Percentiles rank a stretch among this genome's conserved stretches.
These are phyloP conservation scores for Mycosphaerella arachidis DNA, from an alignment of 2,329 filamentous ascomycete species.

Conservation along the genomic window DNA sequence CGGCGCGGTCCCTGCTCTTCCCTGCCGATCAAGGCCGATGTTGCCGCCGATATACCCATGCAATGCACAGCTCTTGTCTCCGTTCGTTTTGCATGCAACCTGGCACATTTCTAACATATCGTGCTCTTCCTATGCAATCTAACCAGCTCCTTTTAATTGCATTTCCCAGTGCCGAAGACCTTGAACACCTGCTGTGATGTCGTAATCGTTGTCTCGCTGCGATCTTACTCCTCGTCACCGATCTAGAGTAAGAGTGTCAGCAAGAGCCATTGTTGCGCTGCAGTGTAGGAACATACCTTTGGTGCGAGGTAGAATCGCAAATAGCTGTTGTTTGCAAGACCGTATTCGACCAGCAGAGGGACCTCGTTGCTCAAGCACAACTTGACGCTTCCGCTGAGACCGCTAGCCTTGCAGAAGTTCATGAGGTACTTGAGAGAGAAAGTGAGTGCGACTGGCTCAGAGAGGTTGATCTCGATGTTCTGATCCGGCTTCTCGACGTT, in stretches of 20 bases:
- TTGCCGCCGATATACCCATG: not conserved
- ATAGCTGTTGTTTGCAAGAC: conserved; percentile 74
- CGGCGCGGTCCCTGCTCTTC: not conserved
- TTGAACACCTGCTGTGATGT: not conserved
- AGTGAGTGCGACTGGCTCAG: conserved; percentile 86
- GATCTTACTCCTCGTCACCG: conserved; percentile 58
- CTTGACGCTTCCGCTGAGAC: conserved; percentile 75
- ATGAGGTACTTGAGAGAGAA: conserved; percentile 99
- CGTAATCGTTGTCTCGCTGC: not conserved
- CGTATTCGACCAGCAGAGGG: conserved; percentile 91
- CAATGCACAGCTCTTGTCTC: not conserved
- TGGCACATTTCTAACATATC: conserved; percentile 2
- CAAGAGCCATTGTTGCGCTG: conserved; percentile 5
- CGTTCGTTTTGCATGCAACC: conserved; percentile 3
- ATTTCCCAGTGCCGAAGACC: not conserved
- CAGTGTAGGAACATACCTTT: conserved; percentile 61
- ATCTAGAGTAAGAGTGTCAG: conserved; percentile 51
- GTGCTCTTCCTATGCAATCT: not conserved
- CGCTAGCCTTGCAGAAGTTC: conserved; percentile 98
- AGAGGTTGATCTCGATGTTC: conserved; percentile 84
- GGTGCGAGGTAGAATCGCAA: conserved; percentile 96
- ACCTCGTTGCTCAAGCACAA: conserved; percentile 95
- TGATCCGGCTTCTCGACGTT: conserved; percentile 83
- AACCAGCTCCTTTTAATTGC: not conserved
- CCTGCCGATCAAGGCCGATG: not conserved